A percentile compares a stretch with the other conserved stretches of the same genome.
Evolutionary conservation across 2,329 filamentous ascomycete species (phyloP).

Genomic region (Trichophyton benhamiae): DNA sequence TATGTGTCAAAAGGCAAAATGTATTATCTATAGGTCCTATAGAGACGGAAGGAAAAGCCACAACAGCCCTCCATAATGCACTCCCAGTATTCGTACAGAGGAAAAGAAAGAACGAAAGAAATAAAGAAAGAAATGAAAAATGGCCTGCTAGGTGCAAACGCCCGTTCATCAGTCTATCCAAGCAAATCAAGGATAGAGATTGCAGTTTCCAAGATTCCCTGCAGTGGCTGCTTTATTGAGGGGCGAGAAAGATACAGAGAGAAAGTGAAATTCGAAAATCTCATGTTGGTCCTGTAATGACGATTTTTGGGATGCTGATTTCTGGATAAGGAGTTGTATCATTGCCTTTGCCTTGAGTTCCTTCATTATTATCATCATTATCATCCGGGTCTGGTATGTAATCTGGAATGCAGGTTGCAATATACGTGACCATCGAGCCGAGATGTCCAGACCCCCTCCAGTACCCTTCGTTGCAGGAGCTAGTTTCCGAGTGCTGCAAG

Average conservation of each 20-base stretch:
- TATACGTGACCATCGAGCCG: constrained; percentile 12
- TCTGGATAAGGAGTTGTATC: neutral
- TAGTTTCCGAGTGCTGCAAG: constrained; percentile 16
- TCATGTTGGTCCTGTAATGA: neutral
- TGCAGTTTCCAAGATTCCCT: too few relatives aligned
- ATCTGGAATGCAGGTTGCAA: constrained; percentile 7
- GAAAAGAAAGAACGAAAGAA: neutral
- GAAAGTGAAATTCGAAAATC: neutral
- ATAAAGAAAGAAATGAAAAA: neutral
- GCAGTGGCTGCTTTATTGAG: too few relatives aligned
- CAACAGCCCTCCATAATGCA: neutral
- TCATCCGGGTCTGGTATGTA: neutral
- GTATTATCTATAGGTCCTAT: neutral
- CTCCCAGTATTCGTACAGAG: neutral
- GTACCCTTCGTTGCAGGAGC: constrained; percentile 13
- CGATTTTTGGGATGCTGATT: neutral
- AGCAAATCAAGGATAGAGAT: neutral
- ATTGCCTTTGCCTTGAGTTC: neutral
- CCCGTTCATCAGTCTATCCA: neutral
- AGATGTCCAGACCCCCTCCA: constrained; percentile 8
- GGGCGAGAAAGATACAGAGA: too few relatives aligned
- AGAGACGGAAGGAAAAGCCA: neutral
- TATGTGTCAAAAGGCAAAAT: neutral
- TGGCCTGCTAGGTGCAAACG: neutral
- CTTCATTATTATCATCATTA: neutral